Base-by-base conservation (phyloP, 176 grass and related monocot species). In the Rhynchospora breviuscula region DNA sequence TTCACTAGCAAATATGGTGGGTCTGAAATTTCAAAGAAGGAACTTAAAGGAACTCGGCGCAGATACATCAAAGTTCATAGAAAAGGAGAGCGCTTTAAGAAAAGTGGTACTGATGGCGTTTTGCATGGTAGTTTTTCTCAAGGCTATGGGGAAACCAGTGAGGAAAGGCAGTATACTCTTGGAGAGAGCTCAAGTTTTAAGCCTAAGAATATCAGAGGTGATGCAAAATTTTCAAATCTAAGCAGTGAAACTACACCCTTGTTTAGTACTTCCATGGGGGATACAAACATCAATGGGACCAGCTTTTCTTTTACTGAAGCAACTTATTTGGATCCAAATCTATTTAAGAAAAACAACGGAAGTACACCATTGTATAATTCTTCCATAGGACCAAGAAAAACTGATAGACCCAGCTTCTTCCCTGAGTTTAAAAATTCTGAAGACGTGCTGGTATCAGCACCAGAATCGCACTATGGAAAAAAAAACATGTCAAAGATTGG, bases 1-100 rank as follows among this genome's bases (percentile, higher is more conserved):
- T 80, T 80, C 59, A 62, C 57, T 29, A 80, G 54, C 13, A 80
- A 80, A 46, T 63, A n/a, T 57, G n/a, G 78, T 62, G 57, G 78
- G 9, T 80, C 40, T 17, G 78, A 80, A 63, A 15, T 3, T 11
- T 31, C 8, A 11, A 18, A 45, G 44, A 80, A 60, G 29, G 78
- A 62, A 61, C 44, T 8, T 81, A 81, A 81, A 47, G 43, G 54
- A 18, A 9, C 78, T 81, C 33, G 18, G 12, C 18, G 7, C 23
- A 63, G 57, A 81, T 59, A 47, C 6, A 81, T 61, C 31, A 81
- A 60, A 63, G 45, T 81, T 81, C 57, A 81, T 17, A 45, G 45
- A 60, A 80, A 63, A 6, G 22, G 56, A 21, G 78, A 19, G 6
- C 29, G 0, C 45, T 8, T 0, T 15, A 81, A 63, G 57, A 80